These are phyloP conservation scores for Cyclotella atomus DNA, from an alignment of 108 stramenopile genomes.

Conservation along the genomic window DNA sequence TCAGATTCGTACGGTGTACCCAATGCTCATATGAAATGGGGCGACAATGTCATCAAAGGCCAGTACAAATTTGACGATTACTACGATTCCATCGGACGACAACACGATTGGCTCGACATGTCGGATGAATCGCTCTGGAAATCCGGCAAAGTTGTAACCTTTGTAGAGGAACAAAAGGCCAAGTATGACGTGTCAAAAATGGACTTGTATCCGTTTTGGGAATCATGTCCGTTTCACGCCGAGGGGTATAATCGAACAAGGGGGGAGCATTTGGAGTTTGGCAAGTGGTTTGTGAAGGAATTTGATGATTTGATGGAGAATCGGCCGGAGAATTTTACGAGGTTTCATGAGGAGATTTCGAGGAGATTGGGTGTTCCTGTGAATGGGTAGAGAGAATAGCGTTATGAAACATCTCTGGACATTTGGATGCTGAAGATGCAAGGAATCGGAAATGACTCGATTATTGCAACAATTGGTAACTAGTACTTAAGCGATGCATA, in stretches of 20 bases:
- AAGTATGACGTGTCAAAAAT: background rate
- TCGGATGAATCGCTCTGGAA: conserved; percentile 4
- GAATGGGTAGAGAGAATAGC: no score
- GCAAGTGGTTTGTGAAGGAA: background rate
- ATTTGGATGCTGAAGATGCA: no score
- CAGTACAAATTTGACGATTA: conserved; percentile 5
- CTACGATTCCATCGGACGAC: background rate
- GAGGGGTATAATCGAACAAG: conserved; percentile 4
- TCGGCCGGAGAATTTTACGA: background rate
- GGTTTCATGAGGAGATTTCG: conserved; percentile 6
- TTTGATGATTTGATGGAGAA: conserved; percentile 10
- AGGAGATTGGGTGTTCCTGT: conserved; percentile 3
- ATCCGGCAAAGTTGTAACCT: background rate
- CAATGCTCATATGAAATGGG: conserved; percentile 9
- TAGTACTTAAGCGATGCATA: no score
- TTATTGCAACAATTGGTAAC: no score
- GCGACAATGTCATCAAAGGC: background rate
- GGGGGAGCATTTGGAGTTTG: conserved; percentile 3
- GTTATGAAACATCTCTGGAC: no score
- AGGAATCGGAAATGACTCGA: no score
- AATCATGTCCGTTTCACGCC: conserved; percentile 4
- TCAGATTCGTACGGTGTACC: conserved; percentile 7
- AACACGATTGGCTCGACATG: conserved; percentile 8
- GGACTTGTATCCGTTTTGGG: conserved; percentile 7
- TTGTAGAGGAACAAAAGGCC: background rate